Evolutionary conservation across 495 filamentous ascomycete species (phyloP).

Genomic region (Tricharina praecox): DNA sequence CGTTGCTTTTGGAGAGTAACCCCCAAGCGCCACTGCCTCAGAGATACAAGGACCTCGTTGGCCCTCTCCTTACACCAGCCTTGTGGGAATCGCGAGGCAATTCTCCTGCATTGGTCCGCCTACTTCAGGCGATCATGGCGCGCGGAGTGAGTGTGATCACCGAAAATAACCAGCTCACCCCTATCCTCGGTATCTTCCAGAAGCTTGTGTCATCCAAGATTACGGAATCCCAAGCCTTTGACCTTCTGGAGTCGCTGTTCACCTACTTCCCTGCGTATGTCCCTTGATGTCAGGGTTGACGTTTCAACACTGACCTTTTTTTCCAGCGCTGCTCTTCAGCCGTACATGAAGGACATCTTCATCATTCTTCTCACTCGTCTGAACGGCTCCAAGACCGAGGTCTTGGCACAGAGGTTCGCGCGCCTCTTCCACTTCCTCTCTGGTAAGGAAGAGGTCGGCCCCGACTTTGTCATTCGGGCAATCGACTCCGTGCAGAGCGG

Average conservation of each 20-base stretch:
- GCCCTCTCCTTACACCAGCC: constrained; percentile 52
- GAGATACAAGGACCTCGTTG: constrained; percentile 59
- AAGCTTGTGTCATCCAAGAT: constrained; percentile 56
- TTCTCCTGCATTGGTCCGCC: constrained; percentile 69
- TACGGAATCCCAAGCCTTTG: constrained; percentile 68
- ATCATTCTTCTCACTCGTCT: constrained; percentile 68
- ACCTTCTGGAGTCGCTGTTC: constrained; percentile 68
- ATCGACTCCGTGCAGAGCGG: constrained; percentile 63
- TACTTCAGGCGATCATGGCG: constrained; percentile 69
- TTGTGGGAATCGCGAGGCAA: constrained; percentile 88
- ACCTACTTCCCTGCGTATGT: constrained; percentile 52
- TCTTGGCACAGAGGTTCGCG: constrained; percentile 62
- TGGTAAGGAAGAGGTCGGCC: constrained; percentile 58
- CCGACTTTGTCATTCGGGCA: constrained; percentile 72
- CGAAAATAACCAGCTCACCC: constrained; percentile 53
- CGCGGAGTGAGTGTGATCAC: constrained; percentile 48
- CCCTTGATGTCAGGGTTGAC: not conserved
- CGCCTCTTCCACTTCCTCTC: constrained; percentile 86
- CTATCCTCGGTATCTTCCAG: constrained; percentile 82
- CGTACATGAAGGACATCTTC: constrained; percentile 65
- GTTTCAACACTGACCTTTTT: constrained; percentile 22
- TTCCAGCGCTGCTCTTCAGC: constrained; percentile 43
- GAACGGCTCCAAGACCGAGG: constrained; percentile 59
- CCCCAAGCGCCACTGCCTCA: constrained; percentile 53
- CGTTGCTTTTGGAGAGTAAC: constrained; percentile 70